phyloP scores from a whole-genome alignment of 805 yeast genomes.

The Candida qinlingensis region DNA sequence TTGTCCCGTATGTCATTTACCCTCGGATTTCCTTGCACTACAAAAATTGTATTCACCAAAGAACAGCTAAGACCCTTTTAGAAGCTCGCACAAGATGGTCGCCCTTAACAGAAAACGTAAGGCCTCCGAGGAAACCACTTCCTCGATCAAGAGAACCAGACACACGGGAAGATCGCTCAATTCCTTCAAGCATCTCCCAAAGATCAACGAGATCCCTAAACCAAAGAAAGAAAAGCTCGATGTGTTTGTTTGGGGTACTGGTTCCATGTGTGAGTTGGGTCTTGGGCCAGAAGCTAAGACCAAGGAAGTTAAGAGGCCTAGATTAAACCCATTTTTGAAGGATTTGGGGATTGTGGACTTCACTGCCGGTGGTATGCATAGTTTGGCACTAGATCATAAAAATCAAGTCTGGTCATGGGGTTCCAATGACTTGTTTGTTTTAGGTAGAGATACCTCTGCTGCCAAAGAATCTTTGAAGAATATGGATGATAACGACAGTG shows the following conservation, averaged over 20 bases:
- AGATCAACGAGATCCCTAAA: constrained; percentile 23
- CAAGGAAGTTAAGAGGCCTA: constrained; percentile 92
- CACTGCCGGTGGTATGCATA: constrained; percentile 96
- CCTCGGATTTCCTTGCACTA: not conserved
- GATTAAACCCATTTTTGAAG: constrained; percentile 78
- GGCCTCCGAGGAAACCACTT: constrained; percentile 14
- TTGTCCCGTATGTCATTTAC: too few species aligned
- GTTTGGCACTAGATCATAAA: constrained; percentile 69
- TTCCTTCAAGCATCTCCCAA: constrained; percentile 23
- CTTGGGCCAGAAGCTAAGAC: constrained; percentile 92
- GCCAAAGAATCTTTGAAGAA: constrained; percentile 63
- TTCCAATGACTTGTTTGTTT: constrained; percentile 83
- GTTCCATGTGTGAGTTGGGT: constrained; percentile 96
- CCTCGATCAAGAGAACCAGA: constrained; percentile 18
- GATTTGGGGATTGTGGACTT: constrained; percentile 73
- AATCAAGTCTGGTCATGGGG: constrained; percentile 98
- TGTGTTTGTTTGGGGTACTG: constrained; percentile 92
- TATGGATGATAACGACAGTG: constrained; percentile 52
- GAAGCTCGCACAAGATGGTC: constrained; percentile 14
- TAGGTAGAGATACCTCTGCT: constrained; percentile 79
- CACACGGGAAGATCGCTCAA: constrained; percentile 26
- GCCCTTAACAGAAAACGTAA: constrained; percentile 23
- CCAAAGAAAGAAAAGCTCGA: constrained; percentile 42
- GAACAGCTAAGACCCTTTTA: not conserved
- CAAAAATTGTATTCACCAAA: not conserved